Evolutionary conservation across 768 basidiomycete species (phyloP), one percentile per base, ranked within the genome.

Genomic region (Scleroderma bovista): DNA sequence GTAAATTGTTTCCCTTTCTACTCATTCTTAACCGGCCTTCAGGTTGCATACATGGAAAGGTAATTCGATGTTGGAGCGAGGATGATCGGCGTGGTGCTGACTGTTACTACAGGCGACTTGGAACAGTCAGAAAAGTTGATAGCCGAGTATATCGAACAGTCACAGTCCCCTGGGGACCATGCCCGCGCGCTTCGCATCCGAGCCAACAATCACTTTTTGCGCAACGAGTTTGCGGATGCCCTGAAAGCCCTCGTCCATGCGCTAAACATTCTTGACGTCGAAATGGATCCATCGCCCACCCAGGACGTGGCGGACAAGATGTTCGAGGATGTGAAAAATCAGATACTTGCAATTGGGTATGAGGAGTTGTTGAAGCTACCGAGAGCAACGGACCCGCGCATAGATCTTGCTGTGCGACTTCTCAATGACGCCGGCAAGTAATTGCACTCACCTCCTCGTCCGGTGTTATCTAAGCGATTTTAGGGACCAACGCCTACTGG

Each of bases 401-500:
- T 72, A 11, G 81, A 86, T 57, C 71, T 88, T 29, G 82, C 83
- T 9, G 80, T 86, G 9, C 70, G 77, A 11, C 63, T 87, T 42
- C 69, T 87, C 26, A 84, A 84, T 55, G 86, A 88, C 57, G 84
- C 84, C 19, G 82, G 83, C 79, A 52, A 36, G 69, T 56, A 10
- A 12, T 33, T 26, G 24, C 16, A 29, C 40, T 11, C 34, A 11
- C 31, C n/a, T 15, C 12, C n/a, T 51, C 19, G 9, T 9, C 42
- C 32, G 11, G 13, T 24, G 32, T 20, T 16, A 50, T 23, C 36
- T 17, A 20, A 51, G 16, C 13, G 19, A 41, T 44, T 41, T 26
- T 44, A 84, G 83, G 82, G 5, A 77, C 78, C 24, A 83, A 83
- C 61, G 83, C 85, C 11, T 86, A 86, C 57, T 87, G 85, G 85